A percentile compares a stretch with the other conserved stretches of the same genome.
phyloP scores from a whole-genome alignment of 257 asterid species.

The Misopates orontium region DNA sequence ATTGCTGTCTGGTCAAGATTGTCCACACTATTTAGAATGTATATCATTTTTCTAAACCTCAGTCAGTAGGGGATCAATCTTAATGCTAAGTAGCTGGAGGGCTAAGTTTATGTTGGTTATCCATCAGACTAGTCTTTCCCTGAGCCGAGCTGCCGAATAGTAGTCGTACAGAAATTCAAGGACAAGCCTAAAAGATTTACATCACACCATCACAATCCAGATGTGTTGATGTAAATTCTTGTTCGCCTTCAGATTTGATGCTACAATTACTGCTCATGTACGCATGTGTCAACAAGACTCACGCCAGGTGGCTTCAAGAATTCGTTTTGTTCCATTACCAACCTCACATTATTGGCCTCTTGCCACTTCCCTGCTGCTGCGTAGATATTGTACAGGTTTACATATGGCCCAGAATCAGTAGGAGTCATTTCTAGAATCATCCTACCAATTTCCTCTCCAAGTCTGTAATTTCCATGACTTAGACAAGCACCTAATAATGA shows the following conservation, averaged over 20 bases:
- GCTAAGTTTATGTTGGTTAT: too few species aligned
- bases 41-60: too few species aligned
- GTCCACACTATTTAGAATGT: too few species aligned
- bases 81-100: too few species aligned
- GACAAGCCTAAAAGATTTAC: too few species aligned
- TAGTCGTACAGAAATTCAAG: too few species aligned
- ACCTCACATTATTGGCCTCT: slow-evolving; percentile 58
- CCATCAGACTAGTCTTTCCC: too few species aligned
- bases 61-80: too few species aligned
- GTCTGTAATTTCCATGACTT: slow-evolving; percentile 46
- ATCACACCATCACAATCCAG: too few species aligned
- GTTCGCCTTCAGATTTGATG: not conserved
- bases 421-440: slow-evolving; percentile 36
- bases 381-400: slow-evolving; percentile 51
- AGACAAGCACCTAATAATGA: slow-evolving; percentile 62
- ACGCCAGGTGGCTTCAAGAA: slow-evolving; percentile 40
- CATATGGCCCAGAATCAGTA: slow-evolving; percentile 36
- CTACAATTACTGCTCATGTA: not conserved
- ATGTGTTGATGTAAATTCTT: too few species aligned
- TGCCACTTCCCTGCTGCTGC: slow-evolving; percentile 62
- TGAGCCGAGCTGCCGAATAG: too few species aligned
- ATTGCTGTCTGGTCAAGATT: too few species aligned
- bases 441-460: slow-evolving; percentile 62
- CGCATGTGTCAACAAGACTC: slow-evolving; percentile 28
- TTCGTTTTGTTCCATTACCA: slow-evolving; percentile 38